Conservation (phyloP, 768 basidiomycete genomes). For the Lactifluus pinguis region DNA sequence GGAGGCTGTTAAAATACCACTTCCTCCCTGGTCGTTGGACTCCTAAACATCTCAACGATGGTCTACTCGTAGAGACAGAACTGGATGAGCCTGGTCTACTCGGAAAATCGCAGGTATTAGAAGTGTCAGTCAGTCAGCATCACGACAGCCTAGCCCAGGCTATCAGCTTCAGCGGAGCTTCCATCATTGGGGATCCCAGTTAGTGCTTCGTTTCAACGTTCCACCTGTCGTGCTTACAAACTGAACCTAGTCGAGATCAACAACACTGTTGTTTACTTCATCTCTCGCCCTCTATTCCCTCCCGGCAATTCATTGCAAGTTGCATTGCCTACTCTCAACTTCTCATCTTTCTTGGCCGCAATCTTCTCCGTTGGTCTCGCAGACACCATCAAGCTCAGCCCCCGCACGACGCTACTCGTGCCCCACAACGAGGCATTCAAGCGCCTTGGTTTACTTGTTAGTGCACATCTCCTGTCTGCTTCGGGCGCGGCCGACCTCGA, state of each 20-base stretch:
- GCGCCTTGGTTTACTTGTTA: constrained; percentile 74
- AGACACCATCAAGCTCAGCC: constrained; percentile 50
- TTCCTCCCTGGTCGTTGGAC: constrained; percentile 79
- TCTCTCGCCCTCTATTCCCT: constrained; percentile 75
- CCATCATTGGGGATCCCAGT: constrained; percentile 72
- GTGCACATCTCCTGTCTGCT: constrained; percentile 73
- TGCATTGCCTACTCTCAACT: constrained; percentile 70
- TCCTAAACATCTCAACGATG: constrained; percentile 58
- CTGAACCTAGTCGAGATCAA: constrained; percentile 53
- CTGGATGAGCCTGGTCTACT: constrained; percentile 62
- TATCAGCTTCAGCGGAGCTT: constrained; percentile 78
- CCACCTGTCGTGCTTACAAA: constrained; percentile 1
- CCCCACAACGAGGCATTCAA: constrained; percentile 88
- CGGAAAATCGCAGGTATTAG: constrained; percentile 61
- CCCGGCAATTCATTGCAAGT: constrained; percentile 76
- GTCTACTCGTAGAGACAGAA: constrained; percentile 72
- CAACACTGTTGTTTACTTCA: constrained; percentile 80
- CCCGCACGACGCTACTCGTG: constrained; percentile 73
- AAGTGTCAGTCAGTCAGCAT: constrained; percentile 50
- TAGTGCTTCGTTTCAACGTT: constrained; percentile 16
- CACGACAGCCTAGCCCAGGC: constrained; percentile 39
- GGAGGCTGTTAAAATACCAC: constrained; percentile 74
- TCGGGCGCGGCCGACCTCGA: constrained; percentile 74
- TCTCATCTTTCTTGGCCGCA: constrained; percentile 86
- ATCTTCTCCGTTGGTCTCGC: constrained; percentile 82